Percentiles rank a stretch among this genome's conserved stretches.
These are phyloP conservation scores for Neocatenulostroma microsporum DNA, from an alignment of 2,329 filamentous ascomycete species.

Conservation along the genomic window DNA sequence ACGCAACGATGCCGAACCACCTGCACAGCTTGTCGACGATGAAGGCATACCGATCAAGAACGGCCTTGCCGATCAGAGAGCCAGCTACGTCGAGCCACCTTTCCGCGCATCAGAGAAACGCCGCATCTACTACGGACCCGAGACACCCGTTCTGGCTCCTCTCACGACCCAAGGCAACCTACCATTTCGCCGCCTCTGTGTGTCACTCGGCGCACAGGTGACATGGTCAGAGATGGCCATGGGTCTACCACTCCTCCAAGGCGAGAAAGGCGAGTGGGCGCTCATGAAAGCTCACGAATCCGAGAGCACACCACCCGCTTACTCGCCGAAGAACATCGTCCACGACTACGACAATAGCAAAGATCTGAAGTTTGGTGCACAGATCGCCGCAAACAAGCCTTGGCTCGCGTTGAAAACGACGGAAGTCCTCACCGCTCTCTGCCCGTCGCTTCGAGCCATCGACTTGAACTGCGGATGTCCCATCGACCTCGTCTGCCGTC, in stretches of 20 bases:
- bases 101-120: constrained; percentile 90
- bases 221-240: constrained; percentile 99
- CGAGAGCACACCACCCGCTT: constrained; percentile 65
- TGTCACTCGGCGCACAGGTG: constrained; percentile 79
- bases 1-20: constrained; percentile 12
- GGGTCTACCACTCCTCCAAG: constrained; percentile 80
- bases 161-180: constrained; percentile 95
- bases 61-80: constrained; percentile 61
- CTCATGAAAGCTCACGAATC: constrained; percentile 85
- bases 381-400: constrained; percentile 87
- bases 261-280: constrained; percentile 87
- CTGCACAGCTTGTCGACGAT: constrained; percentile 25
- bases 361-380: constrained; percentile 83
- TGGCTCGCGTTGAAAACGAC: constrained; percentile 85
- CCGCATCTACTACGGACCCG: constrained; percentile 82
- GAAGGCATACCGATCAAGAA: constrained; percentile 18
- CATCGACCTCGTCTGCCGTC: constrained; percentile 85
- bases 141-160: constrained; percentile 89
- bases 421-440: constrained; percentile 66
- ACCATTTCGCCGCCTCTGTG: constrained; percentile 84
- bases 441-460: constrained; percentile 79
- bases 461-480: constrained; percentile 97
- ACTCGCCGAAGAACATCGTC: constrained; percentile 54
- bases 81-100: constrained; percentile 75
- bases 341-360: constrained; percentile 71